Percentiles rank a stretch among this genome's conserved stretches.
These are phyloP conservation scores for grape (Vitis vinifera) DNA, from an alignment of 164 flowering plant genomes.

Conservation along the genomic window DNA sequence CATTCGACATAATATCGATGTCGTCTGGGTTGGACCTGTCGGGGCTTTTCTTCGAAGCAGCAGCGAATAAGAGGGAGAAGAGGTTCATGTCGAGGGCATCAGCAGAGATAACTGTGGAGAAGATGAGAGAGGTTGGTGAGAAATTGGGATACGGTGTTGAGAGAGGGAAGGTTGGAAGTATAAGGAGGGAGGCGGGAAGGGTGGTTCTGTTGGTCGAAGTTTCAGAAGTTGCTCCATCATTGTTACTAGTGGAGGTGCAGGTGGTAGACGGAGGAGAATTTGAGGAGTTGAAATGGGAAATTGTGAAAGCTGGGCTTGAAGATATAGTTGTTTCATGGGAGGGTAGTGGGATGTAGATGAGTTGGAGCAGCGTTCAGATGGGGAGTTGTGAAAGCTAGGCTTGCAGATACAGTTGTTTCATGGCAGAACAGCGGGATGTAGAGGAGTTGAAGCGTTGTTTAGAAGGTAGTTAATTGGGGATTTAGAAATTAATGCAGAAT, in stretches of 20 bases:
- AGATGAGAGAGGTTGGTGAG: slow-evolving; percentile 40
- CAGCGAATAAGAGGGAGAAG: slow-evolving; percentile 32
- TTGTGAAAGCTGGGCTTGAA: slow-evolving; percentile 35
- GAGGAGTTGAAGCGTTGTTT: neutral
- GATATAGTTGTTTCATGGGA: slow-evolving; percentile 31
- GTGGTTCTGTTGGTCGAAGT: slow-evolving; percentile 33
- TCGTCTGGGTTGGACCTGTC: slow-evolving; percentile 75
- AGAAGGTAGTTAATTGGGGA: no score
- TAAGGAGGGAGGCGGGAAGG: slow-evolving; percentile 41
- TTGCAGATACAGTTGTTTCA: slow-evolving; percentile 39
- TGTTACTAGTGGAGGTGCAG: slow-evolving; percentile 45
- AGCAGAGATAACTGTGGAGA: slow-evolving; percentile 31
- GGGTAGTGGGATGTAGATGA: slow-evolving; percentile 8
- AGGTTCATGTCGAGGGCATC: slow-evolving; percentile 42
- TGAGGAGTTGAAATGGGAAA: slow-evolving; percentile 45
- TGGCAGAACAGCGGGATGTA: slow-evolving; percentile 33
- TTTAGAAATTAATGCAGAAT: no score
- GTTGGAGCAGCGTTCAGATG: slow-evolving; percentile 38
- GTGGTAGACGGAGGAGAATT: slow-evolving; percentile 31
- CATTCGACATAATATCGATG: slow-evolving; percentile 75
- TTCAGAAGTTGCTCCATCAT: slow-evolving; percentile 26
- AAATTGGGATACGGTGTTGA: slow-evolving; percentile 43
- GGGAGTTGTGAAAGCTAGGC: slow-evolving; percentile 38
- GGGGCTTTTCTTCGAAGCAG: slow-evolving; percentile 46
- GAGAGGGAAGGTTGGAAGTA: slow-evolving; percentile 26